Evolutionary conservation across 2,329 filamentous ascomycete genomes (phyloP), one percentile per base, ranked within the genome.

Genomic region (Ceratocystis huliohia): DNA sequence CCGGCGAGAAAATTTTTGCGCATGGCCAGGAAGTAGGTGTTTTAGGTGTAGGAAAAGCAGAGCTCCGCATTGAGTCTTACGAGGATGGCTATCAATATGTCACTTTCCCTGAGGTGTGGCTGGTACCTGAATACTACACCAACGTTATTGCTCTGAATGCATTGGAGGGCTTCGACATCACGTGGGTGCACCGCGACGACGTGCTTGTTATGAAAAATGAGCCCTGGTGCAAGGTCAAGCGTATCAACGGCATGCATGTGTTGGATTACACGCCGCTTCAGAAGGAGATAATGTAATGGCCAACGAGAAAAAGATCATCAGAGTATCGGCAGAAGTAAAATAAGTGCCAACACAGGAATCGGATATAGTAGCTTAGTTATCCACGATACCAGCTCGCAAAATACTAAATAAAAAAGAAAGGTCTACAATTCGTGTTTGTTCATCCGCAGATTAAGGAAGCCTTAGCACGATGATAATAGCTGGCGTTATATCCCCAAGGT

Each of bases 131-230:
- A 4, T 68, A 68, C 48, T 68, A 68, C 46, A 68, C 66, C 25
- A 68, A 68, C 44, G 44, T 68, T 20, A 64, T 68, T 59, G 59
- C 66, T 20, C 17, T 68, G 45, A 56, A 61, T 44, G 64, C 66
- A 10, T 30, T 68, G 22, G 66, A 68, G 50, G 37, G 57, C 8
- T 50, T 61, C 33, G 50, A 61, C 5, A 65, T 68, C 28, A 63
- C 61, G n/a, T 68, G 66, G 66, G 53, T 59, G 17, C 66, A 68
- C 59, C 56, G 59, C 17, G 64, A 68, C n/a, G 66, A 68, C 20
- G 8, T 65, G 5, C 63, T 68, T 2, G 7, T 68, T 13, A 65
- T 68, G 63, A 48, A 68, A 20, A 59, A 56, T 17, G 33, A 68
- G 61, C 57, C 66, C 3, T 68, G 66, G 66, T 68, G 66, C 37